Conservation (phyloP, 768 basidiomycete species). For the Termitomyces sp. region DNA sequence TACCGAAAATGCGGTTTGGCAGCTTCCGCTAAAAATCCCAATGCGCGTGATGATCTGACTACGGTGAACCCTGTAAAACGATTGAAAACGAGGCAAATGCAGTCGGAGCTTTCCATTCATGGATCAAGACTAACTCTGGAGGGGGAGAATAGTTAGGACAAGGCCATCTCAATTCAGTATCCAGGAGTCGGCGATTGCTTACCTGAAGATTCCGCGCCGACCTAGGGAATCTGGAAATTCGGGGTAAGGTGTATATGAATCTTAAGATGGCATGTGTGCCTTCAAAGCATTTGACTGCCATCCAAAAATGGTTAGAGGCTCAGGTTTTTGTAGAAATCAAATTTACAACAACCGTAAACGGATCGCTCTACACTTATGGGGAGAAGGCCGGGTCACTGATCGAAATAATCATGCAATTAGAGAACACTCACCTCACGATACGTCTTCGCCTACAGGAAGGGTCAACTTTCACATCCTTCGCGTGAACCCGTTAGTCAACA, state of each 20-base stretch:
- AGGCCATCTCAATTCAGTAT: slow-evolving; percentile 11
- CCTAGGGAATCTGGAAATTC: slow-evolving; percentile 22
- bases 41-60: slow-evolving; percentile 26
- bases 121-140: slow-evolving; percentile 15
- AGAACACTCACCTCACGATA: slow-evolving; percentile 5
- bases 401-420: slow-evolving; percentile 13
- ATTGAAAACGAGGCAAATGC: slow-evolving; percentile 13
- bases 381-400: slow-evolving; percentile 18
- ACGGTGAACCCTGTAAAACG: slow-evolving; percentile 28
- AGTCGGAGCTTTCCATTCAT: slow-evolving; percentile 15
- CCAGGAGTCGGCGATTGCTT: slow-evolving; percentile 23
- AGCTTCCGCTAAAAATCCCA: slow-evolving; percentile 28
- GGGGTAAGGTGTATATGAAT: slow-evolving; percentile 29
- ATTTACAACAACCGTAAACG: slow-evolving; percentile 19
- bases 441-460: slow-evolving; percentile 7
- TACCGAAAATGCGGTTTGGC: slow-evolving; percentile 34
- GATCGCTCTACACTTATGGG: slow-evolving; percentile 17
- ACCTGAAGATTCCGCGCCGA: slow-evolving; percentile 32
- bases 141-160: slow-evolving; percentile 11
- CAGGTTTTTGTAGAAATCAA: slow-evolving; percentile 14
- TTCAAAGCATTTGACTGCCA: slow-evolving; percentile 25
- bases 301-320: slow-evolving; percentile 35
- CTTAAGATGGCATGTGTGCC: slow-evolving; percentile 35
- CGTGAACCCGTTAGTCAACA: slow-evolving; percentile 10
- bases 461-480: slow-evolving; percentile 10